Evolutionary conservation across 352 stramenopile genomes (phyloP).

Genomic region (Pilasporangium apinafurcum): DNA sequence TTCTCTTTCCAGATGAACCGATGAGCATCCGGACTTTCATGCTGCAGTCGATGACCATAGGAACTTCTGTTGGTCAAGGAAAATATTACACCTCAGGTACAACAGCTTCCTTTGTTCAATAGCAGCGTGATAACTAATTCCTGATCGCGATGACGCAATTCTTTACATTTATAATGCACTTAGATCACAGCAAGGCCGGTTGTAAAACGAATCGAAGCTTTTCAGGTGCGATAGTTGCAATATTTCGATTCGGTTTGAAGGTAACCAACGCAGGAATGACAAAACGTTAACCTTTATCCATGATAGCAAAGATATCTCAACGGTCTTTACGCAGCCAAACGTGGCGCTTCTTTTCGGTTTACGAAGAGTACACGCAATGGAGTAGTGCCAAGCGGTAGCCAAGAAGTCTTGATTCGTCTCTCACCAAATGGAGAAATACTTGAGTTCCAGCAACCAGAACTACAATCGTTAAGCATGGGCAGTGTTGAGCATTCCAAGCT

Average conservation of each 20-base stretch:
- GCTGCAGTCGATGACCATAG: not conserved
- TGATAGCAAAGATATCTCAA: slow-evolving; percentile 3
- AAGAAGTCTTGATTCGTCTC: slow-evolving; percentile 1
- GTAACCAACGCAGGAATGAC: too few species aligned
- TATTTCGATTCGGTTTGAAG: too few species aligned
- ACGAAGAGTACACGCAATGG: not conserved
- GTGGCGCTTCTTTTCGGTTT: slow-evolving; percentile 11
- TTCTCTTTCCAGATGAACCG: too few species aligned
- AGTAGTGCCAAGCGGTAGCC: not conserved
- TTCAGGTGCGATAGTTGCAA: slow-evolving; percentile 10
- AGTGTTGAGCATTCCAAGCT: not conserved
- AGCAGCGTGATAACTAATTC: not conserved
- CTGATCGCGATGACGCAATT: not conserved
- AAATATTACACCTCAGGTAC: slow-evolving; percentile 12
- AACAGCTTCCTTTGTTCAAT: not conserved
- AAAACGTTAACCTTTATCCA: too few species aligned
- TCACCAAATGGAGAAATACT: not conserved
- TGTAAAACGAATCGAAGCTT: slow-evolving; percentile 13
- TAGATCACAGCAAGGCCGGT: slow-evolving; percentile 14
- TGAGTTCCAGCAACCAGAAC: not conserved
- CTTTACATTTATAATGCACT: not conserved
- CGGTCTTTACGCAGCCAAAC: slow-evolving; percentile 22
- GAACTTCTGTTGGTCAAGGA: slow-evolving; percentile 16
- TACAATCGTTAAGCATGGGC: not conserved
- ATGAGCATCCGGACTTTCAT: too few species aligned